phyloP scores from a whole-genome alignment of 257 asterid species.

The Solanum ahanhuiri region DNA sequence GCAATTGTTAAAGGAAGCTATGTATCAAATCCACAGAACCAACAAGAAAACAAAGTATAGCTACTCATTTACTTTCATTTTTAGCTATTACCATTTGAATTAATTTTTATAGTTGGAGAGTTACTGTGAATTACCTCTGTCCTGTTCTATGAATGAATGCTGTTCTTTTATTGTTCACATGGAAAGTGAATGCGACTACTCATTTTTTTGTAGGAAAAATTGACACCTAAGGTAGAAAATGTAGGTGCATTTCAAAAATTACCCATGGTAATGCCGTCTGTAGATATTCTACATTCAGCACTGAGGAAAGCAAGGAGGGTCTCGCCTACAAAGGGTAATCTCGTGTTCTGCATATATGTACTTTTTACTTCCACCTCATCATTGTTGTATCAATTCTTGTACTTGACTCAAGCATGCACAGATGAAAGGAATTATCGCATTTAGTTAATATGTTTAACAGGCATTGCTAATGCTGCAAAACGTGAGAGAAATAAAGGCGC shows the following conservation, averaged over 20 bases:
- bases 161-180: background rate
- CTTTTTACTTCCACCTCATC: background rate
- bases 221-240: slow-evolving; percentile 24
- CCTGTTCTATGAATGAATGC: background rate
- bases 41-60: slow-evolving; percentile 21
- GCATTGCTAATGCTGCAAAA: slow-evolving; percentile 82
- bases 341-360: background rate
- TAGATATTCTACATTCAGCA: slow-evolving; percentile 70
- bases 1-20: slow-evolving; percentile 68
- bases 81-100: background rate
- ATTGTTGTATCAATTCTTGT: slow-evolving; percentile 1
- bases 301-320: slow-evolving; percentile 81
- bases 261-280: slow-evolving; percentile 93
- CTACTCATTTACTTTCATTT: background rate
- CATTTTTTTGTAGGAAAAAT: slow-evolving; percentile 31
- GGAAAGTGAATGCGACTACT: background rate
- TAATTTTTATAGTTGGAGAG: background rate
- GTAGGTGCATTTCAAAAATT: slow-evolving; percentile 97
- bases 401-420: background rate
- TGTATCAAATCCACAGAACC: slow-evolving; percentile 36
- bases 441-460: slow-evolving; percentile 27
- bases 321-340: slow-evolving; percentile 75
- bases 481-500: slow-evolving; percentile 94
- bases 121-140: background rate
- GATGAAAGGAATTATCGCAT: background rate